Evolutionary conservation across 2,329 filamentous ascomycete species (phyloP).

Genomic region (Trichoderma atroviride): DNA sequence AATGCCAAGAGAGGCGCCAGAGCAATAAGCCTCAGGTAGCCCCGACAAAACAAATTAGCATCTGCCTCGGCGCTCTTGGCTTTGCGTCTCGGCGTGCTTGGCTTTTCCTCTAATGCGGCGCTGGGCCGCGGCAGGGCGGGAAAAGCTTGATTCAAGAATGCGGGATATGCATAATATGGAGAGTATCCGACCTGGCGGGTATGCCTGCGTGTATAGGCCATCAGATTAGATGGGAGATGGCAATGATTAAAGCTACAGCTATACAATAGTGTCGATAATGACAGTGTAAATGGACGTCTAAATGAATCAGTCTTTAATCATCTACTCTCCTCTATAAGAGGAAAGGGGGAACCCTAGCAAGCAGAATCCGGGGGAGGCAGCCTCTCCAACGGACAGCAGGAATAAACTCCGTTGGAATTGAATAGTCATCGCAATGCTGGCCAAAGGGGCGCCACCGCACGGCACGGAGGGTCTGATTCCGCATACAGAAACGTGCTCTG

Average conservation of each 20-base stretch:
- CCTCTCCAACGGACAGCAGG: background rate
- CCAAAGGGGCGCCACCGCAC: background rate
- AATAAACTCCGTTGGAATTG: too few species aligned
- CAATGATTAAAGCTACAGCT: background rate
- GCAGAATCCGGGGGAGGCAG: background rate
- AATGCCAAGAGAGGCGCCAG: conserved; percentile 17
- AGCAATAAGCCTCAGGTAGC: background rate
- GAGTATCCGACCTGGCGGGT: conserved; percentile 15
- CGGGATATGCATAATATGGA: conserved; percentile 24
- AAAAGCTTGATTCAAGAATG: conserved; percentile 24
- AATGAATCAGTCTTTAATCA: background rate
- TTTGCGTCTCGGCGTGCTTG: conserved; percentile 23
- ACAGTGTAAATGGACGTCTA: background rate
- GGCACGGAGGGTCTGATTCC: conserved; percentile 3
- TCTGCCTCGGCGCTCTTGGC: conserved; percentile 22
- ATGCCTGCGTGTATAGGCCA: background rate
- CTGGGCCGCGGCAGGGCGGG: background rate
- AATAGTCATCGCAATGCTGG: background rate
- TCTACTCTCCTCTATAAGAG: background rate
- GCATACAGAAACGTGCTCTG: background rate
- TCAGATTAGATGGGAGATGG: background rate
- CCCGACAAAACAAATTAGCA: background rate
- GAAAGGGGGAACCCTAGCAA: background rate
- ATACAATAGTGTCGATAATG: background rate
- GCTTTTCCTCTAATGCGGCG: conserved; percentile 24